Conservation (phyloP, 2,329 filamentous ascomycete species). For the Calonectria fujianensis region DNA sequence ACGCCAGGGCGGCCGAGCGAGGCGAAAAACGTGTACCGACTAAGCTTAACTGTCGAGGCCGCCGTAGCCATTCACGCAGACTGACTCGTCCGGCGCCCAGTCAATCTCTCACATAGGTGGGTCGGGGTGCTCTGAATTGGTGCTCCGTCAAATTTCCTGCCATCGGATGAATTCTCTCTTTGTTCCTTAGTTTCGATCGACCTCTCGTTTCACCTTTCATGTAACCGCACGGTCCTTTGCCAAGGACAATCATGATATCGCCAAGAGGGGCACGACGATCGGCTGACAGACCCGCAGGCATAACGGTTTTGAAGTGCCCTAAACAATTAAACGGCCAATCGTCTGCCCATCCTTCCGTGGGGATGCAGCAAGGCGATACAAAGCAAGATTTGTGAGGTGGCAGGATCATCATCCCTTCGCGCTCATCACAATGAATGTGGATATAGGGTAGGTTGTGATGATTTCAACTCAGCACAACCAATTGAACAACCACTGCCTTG, state of each 20-base stretch:
- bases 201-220: constrained; percentile 6
- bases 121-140: background rate
- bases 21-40: background rate
- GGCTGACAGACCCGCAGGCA: background rate
- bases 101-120: background rate
- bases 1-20: constrained; percentile 20
- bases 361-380: background rate
- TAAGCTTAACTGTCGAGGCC: constrained; percentile 17
- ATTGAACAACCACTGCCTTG: background rate
- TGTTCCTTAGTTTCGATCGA: constrained; percentile 22
- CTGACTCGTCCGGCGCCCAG: background rate
- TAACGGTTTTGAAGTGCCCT: background rate
- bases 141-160: constrained; percentile 16
- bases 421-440: background rate
- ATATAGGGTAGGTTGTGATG: background rate
- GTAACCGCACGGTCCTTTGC: constrained; percentile 10
- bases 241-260: background rate
- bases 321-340: background rate
- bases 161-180: constrained; percentile 10
- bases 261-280: constrained; percentile 4
- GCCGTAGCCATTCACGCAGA: background rate
- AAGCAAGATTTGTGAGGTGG: background rate
- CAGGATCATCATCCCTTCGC: background rate
- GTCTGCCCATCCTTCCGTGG: background rate
- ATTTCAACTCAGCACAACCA: background rate